Base-by-base conservation (phyloP, 2,329 filamentous ascomycete species). In the Tolypocladium guangdongense region DNA sequence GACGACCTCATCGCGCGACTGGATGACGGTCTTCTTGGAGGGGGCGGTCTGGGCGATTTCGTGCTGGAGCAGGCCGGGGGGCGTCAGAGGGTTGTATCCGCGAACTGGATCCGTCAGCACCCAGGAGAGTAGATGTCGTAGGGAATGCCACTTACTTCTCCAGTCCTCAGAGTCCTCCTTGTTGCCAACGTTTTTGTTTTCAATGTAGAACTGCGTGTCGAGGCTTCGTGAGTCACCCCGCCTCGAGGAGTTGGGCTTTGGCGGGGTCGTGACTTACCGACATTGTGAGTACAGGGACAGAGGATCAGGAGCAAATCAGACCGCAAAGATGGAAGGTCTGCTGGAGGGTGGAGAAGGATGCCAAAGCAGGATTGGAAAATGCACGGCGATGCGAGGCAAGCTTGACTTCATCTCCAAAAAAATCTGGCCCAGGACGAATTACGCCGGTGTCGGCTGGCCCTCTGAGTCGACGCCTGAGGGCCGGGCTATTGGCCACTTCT, bases 61-160 rank as follows among this genome's bases (percentile, higher is more conserved):
- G 78, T 92, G 87, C 71, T 97, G 92, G 56, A 99, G 89, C 58
- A 99, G 84, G 66, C 96, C 89, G 57, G 93, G 93, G 7, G 93
- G 85, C 16, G 90, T 96, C 60, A 99, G 78, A 63, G 89, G 92
- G 69, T 95, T 96, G 80, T 95, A 92, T 63, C 92, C 92, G 58
- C 87, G 86, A 70, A 90, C 86, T 89, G 58, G 8, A 14, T 8
- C 27, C 11, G 41, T 39, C 48, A 51, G 24, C n/a, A n/a, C 41
- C 33, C 20, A 22, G 11, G 41, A 46, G 18, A 33, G 32, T 48
- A 39, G 22, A 24, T 2, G n/a, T 11, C n/a, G 18, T 7, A 1
- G 8, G 43, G 35, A 27, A 52, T 38, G 41, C 50, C 39, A 54
- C 46, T 60, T 78, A 92, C 88, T 88, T 76, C 88, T 81, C 82